Evolutionary conservation across 495 filamentous ascomycete genomes (phyloP).

Genomic region (Acidiella bohemica): DNA sequence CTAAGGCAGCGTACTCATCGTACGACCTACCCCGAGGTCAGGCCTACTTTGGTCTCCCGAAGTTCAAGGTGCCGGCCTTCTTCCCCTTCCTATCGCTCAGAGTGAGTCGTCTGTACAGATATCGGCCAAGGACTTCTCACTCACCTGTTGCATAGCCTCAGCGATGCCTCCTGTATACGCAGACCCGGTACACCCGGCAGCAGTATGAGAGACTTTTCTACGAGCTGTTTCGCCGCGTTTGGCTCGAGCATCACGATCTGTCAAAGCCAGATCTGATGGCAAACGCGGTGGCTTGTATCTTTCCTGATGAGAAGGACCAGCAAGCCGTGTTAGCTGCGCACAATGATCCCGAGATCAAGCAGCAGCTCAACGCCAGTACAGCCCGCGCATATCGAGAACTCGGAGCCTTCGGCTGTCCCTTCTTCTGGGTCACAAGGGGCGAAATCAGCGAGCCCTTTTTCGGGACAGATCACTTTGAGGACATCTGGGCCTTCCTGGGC

Average conservation of each 20-base stretch:
- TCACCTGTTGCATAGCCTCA: not conserved
- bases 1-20: not conserved
- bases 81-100: not conserved
- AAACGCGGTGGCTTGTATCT: not conserved
- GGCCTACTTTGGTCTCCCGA: not conserved
- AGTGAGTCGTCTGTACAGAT: not conserved
- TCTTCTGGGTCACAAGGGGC: not conserved
- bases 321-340: not conserved
- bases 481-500: not conserved
- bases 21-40: not conserved
- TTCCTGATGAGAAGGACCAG: not conserved
- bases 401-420: not conserved
- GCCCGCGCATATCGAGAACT: not conserved
- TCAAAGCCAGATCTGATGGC: not conserved
- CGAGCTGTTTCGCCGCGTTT: not conserved
- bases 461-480: not conserved
- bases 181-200: not conserved
- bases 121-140: not conserved
- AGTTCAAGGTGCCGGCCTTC: not conserved
- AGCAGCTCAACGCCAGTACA: not conserved
- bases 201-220: not conserved
- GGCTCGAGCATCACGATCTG: not conserved
- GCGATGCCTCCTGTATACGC: not conserved
- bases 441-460: constrained; percentile 1
- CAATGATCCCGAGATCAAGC: not conserved